Conservation (phyloP, 1,284 basidiomycete species). For the Cryptococcus amylolentus region DNA sequence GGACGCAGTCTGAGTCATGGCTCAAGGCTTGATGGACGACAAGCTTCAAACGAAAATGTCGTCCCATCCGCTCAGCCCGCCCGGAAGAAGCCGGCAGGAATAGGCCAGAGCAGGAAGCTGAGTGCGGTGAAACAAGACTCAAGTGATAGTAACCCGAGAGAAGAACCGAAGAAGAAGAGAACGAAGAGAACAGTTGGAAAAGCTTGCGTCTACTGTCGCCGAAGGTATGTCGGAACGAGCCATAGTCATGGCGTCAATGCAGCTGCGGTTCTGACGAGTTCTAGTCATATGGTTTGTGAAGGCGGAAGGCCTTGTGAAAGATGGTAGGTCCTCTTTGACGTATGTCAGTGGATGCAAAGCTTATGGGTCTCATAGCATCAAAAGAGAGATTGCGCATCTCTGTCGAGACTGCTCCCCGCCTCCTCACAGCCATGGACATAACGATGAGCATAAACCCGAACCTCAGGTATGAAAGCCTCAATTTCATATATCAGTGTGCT, state of each 20-base stretch:
- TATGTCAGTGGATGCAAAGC: not conserved
- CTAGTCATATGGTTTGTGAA: constrained; percentile 72
- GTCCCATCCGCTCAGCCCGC: no score
- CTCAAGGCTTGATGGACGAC: no score
- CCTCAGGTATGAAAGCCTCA: not conserved
- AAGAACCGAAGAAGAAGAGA: constrained; percentile 54
- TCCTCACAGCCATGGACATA: constrained; percentile 33
- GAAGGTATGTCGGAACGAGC: constrained; percentile 55
- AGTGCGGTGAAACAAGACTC: no score
- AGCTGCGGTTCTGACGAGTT: constrained; percentile 2
- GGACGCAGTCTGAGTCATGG: no score
- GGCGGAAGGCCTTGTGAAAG: constrained; percentile 78
- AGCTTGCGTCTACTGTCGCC: constrained; percentile 87
- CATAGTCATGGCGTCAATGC: not conserved
- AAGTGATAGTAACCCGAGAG: not conserved
- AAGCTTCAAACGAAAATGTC: no score
- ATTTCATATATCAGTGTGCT: not conserved
- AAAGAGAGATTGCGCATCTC: constrained; percentile 84
- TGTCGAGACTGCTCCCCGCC: constrained; percentile 78
- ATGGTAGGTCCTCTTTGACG: constrained; percentile 60
- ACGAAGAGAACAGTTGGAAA: constrained; percentile 55
- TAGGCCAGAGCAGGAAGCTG: no score
- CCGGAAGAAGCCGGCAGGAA: no score
- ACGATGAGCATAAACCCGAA: constrained; percentile 17
- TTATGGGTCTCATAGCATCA: constrained; percentile 60